phyloP scores from a whole-genome alignment of 176 grass and related monocot species.

The Bonia amplexicaulis region DNA sequence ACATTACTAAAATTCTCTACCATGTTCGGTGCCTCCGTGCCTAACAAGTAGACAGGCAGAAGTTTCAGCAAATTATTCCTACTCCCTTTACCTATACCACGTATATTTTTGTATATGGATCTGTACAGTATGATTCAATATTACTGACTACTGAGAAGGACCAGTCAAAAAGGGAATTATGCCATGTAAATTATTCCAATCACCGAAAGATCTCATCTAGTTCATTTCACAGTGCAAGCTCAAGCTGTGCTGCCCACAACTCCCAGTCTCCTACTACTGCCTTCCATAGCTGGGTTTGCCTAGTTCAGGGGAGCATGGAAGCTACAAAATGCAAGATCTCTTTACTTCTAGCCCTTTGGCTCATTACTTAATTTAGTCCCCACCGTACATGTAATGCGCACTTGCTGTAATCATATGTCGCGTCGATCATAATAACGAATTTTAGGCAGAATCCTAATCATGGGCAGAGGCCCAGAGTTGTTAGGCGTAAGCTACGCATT shows the following conservation, averaged over 20 bases:
- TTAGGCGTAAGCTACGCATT: slow-evolving; percentile 34
- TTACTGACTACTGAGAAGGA: not conserved
- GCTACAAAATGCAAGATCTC: slow-evolving; percentile 19
- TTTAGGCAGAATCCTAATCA: slow-evolving; percentile 55
- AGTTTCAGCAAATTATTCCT: slow-evolving; percentile 29
- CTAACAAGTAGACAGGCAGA: slow-evolving; percentile 32
- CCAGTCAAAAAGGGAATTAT: slow-evolving; percentile 26
- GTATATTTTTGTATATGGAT: not conserved
- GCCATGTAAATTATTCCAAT: slow-evolving; percentile 17
- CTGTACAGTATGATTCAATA: slow-evolving; percentile 2
- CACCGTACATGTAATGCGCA: slow-evolving; percentile 26
- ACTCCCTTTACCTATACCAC: not conserved
- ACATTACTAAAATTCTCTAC: slow-evolving; percentile 11
- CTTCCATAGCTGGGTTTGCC: slow-evolving; percentile 26
- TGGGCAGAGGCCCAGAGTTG: slow-evolving; percentile 33
- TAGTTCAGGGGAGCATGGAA: not conserved
- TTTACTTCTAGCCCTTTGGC: slow-evolving; percentile 3
- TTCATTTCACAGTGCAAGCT: not conserved
- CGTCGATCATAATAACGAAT: slow-evolving; percentile 24
- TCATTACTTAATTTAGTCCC: slow-evolving; percentile 33
- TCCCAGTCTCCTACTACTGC: slow-evolving; percentile 6
- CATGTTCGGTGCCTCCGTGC: slow-evolving; percentile 42
- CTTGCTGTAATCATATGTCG: slow-evolving; percentile 37
- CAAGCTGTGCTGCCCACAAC: slow-evolving; percentile 18
- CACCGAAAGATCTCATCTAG: not conserved